Evolutionary conservation across 2,329 filamentous ascomycete genomes (phyloP), one percentile per base, ranked within the genome.

Genomic region (Beauveria asiatica): DNA sequence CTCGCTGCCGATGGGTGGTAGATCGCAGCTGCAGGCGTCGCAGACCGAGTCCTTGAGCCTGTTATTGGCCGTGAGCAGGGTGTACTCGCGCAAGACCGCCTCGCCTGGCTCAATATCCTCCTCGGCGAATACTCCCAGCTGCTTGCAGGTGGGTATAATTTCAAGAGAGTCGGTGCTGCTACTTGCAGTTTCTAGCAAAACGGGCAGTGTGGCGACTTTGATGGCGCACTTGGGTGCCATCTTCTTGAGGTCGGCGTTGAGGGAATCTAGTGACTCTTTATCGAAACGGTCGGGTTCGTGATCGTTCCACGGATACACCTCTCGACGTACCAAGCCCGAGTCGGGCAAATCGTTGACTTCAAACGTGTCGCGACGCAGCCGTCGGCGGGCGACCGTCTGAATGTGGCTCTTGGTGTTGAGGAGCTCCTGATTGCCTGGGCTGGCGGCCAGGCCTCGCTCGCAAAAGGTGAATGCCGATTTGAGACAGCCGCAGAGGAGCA

Each of bases 111-210:
- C 75, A 42, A 97, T 89, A 65, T 96, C 87, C 64, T 89, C 83
- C 66, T 85, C 90, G 8, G 92, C 93, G 70, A 97, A 97, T 3
- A 99, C 81, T 5, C 94, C 94, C 0, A 99, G 82, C 72, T 99
- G 94, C 62, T 83, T 82, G 65, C 85, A 86, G 5, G 83, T 87
- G 9, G 79, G 76, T 17, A 80, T 80, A 45, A 76, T 75, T n/a
- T 79, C 76, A 64, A 77, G 78, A 27, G 68, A 69, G 62, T 80
- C 77, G 1, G 76, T 79, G 30, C 75, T 79, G 27, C 75, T 51
- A 60, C 81, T 81, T 4, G 80, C 81, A 25, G 76, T 76, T 52
- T 81, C 78, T 11, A 86, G 76, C 25, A 97, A 75, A 0, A 89
- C 77, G 1, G 93, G 94, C 5, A 99, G 76, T 37, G 87, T 82